Evolutionary conservation across 352 stramenopile species (phyloP).

Genomic region (Phytophthora citrophthora): DNA sequence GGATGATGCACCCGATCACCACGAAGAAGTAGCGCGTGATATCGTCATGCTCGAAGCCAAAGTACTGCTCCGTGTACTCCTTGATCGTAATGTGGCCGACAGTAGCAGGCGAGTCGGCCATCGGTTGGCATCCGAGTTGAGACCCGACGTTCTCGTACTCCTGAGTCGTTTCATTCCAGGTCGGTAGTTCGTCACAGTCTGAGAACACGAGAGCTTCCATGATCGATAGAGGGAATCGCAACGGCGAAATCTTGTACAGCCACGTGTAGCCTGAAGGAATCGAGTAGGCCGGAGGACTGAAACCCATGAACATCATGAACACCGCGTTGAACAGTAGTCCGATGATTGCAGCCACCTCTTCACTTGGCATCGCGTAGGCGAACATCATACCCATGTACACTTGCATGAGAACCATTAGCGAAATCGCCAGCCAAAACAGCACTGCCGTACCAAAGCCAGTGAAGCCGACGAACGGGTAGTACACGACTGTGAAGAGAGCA

Average conservation of each 20-base stretch:
- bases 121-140: slow-evolving; percentile 27
- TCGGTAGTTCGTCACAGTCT: slow-evolving; percentile 32
- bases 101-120: slow-evolving; percentile 21
- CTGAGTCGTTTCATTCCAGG: slow-evolving; percentile 23
- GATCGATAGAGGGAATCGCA: slow-evolving; percentile 39
- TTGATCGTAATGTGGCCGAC: slow-evolving; percentile 35
- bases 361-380: slow-evolving; percentile 34
- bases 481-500: slow-evolving; percentile 48
- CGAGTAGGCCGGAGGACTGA: slow-evolving; percentile 12
- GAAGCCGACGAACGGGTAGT: slow-evolving; percentile 48
- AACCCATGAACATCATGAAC: slow-evolving; percentile 51
- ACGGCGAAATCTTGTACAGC: slow-evolving; percentile 47
- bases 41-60: slow-evolving; percentile 27
- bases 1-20: slow-evolving; percentile 31
- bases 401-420: slow-evolving; percentile 39
- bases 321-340: slow-evolving; percentile 40
- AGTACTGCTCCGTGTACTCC: slow-evolving; percentile 36
- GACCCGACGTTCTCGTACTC: slow-evolving; percentile 29
- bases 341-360: slow-evolving; percentile 42
- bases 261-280: slow-evolving; percentile 25
- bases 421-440: slow-evolving; percentile 32
- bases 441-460: slow-evolving; percentile 25
- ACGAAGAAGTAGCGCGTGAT: slow-evolving; percentile 30
- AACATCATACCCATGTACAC: slow-evolving; percentile 47
- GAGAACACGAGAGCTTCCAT: slow-evolving; percentile 35